phyloP scores from a whole-genome alignment of 2,329 filamentous ascomycete species.

The Parafenestella ontariensis region DNA sequence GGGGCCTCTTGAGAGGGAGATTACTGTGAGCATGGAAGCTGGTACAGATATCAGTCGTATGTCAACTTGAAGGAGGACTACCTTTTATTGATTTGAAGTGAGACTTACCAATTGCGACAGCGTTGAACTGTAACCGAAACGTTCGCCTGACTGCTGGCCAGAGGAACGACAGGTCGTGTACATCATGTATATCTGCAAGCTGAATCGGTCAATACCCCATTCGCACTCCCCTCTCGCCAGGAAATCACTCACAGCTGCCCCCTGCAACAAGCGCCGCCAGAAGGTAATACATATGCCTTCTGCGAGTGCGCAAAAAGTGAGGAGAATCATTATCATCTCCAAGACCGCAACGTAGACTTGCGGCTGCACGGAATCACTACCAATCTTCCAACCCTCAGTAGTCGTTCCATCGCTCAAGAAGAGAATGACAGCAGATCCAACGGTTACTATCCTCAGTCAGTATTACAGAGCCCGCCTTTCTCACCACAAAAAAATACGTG shows the following conservation, averaged over 20 bases:
- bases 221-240: not conserved
- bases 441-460: slow-evolving; percentile 15
- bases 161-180: slow-evolving; percentile 20
- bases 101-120: not conserved
- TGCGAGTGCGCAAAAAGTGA: slow-evolving; percentile 25
- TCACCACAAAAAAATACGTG: not conserved
- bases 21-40: slow-evolving; percentile 10
- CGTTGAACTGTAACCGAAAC: slow-evolving; percentile 20
- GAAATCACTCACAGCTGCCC: slow-evolving; percentile 20
- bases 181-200: slow-evolving; percentile 19
- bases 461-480: not conserved
- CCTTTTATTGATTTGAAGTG: not conserved
- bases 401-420: slow-evolving; percentile 22
- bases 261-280: slow-evolving; percentile 25
- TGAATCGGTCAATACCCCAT: not conserved
- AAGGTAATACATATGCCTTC: slow-evolving; percentile 29
- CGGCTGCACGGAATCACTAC: slow-evolving; percentile 22
- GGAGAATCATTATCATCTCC: slow-evolving; percentile 26
- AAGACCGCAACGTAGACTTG: slow-evolving; percentile 29
- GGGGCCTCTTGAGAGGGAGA: slow-evolving; percentile 24
- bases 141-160: slow-evolving; percentile 23
- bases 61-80: no score
- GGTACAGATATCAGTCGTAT: not conserved
- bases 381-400: slow-evolving; percentile 23
- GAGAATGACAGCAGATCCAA: slow-evolving; percentile 25